Conservation (phyloP, 2,329 filamentous ascomycete species). For the Scortechinia acanthostroma region DNA sequence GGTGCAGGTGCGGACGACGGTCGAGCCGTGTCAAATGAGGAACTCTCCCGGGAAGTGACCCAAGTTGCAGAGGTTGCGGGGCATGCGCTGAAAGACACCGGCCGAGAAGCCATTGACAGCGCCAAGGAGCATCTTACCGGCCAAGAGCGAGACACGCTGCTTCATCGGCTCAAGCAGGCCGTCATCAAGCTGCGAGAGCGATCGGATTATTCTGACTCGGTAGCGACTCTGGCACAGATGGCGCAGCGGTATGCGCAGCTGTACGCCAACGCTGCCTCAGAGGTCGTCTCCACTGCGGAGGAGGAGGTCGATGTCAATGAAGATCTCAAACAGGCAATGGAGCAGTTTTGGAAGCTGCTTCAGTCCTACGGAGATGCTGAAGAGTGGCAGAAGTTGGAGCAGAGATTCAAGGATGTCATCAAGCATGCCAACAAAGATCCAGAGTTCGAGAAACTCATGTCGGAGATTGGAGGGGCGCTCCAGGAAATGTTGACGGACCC, state of each 20-base stretch:
- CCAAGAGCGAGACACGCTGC: not conserved
- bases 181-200: conserved; percentile 50
- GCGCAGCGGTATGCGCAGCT: conserved; percentile 52
- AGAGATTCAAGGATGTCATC: conserved; percentile 46
- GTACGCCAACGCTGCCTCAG: conserved; percentile 48
- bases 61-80: not conserved
- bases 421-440: conserved; percentile 52
- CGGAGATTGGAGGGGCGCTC: conserved; percentile 47
- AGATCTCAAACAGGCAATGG: conserved; percentile 48
- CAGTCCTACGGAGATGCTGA: conserved; percentile 49
- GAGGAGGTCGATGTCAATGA: conserved; percentile 48
- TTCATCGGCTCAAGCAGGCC: conserved; percentile 52
- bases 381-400: conserved; percentile 51
- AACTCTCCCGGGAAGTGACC: not conserved
- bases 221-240: conserved; percentile 48
- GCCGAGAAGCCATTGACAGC: not conserved
- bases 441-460: conserved; percentile 53
- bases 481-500: conserved; percentile 58
- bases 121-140: not conserved
- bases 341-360: conserved; percentile 52
- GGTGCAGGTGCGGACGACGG: not conserved
- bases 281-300: conserved; percentile 40
- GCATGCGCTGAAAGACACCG: not conserved
- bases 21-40: not conserved
- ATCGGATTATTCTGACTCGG: conserved; percentile 56